Conservation (phyloP, 169 alveolate genomes). For the Cryptosporidium sp. region DNA sequence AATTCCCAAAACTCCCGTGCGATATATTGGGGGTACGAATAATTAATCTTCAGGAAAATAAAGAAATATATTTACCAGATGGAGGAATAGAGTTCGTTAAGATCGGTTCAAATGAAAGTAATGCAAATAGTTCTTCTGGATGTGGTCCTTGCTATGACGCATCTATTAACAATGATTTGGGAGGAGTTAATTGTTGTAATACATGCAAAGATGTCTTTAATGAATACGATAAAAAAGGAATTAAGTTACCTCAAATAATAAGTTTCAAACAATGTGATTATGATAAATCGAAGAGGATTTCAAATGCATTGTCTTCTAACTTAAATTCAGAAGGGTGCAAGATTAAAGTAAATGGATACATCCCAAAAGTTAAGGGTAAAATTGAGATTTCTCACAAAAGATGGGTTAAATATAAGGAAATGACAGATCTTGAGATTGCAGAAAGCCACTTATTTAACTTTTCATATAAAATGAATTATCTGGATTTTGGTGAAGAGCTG, state of each 20-base stretch:
- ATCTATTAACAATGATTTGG: background rate
- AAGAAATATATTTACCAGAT: slow-evolving; percentile 35
- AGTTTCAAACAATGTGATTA: slow-evolving; percentile 59
- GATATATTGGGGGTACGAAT: slow-evolving; percentile 51
- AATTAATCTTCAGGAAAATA: slow-evolving; percentile 52
- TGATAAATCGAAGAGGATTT: slow-evolving; percentile 8
- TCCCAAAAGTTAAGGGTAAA: slow-evolving; percentile 65
- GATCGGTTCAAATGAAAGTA: slow-evolving; percentile 2
- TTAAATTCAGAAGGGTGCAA: slow-evolving; percentile 54
- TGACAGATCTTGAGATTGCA: slow-evolving; percentile 64
- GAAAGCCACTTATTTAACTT: slow-evolving; percentile 60
- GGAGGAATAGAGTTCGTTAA: slow-evolving; percentile 27
- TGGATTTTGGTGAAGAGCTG: slow-evolving; percentile 58
- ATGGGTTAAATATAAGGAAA: slow-evolving; percentile 62
- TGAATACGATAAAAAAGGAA: slow-evolving; percentile 28
- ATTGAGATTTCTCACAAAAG: slow-evolving; percentile 62
- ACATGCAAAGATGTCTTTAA: slow-evolving; percentile 51
- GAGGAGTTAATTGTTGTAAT: slow-evolving; percentile 43
- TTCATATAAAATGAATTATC: slow-evolving; percentile 50
- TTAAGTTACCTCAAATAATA: slow-evolving; percentile 35
- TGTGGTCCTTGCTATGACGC: slow-evolving; percentile 74
- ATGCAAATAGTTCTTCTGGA: background rate
- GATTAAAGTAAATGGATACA: slow-evolving; percentile 34
- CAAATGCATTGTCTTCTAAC: slow-evolving; percentile 24
- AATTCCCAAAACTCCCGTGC: slow-evolving; percentile 70